Conservation (phyloP, 2,329 filamentous ascomycete genomes). For the Blumeriella jaapii region DNA sequence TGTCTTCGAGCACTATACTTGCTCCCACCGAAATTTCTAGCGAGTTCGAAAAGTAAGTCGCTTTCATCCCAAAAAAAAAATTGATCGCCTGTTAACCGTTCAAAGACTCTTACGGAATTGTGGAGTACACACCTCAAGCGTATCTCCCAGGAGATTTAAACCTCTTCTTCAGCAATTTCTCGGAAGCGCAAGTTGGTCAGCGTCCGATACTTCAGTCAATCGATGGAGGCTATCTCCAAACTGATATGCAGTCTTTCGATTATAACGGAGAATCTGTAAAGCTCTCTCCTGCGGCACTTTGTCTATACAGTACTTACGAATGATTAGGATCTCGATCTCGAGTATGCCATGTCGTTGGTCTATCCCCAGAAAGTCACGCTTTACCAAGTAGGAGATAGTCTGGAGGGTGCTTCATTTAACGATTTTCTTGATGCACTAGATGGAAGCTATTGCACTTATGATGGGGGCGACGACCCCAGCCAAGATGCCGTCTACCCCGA, state of each 20-base stretch:
- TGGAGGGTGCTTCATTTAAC: conserved; percentile 10
- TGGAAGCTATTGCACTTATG: conserved; percentile 19
- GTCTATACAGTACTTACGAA: background rate
- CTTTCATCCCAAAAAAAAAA: background rate
- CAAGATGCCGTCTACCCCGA: conserved; percentile 29
- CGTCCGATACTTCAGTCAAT: conserved; percentile 36
- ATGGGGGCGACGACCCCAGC: conserved; percentile 20
- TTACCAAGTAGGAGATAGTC: conserved; percentile 9
- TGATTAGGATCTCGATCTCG: conserved; percentile 35
- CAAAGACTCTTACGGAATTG: conserved; percentile 38
- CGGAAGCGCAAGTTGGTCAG: conserved; percentile 31
- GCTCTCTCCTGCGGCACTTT: background rate
- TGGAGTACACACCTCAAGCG: conserved; percentile 39
- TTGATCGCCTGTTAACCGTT: background rate
- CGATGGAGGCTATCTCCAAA: conserved; percentile 36
- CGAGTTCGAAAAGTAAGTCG: background rate
- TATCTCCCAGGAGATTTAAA: conserved; percentile 40
- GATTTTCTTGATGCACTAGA: conserved; percentile 10
- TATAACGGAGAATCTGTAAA: conserved; percentile 35
- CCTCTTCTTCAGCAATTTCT: conserved; percentile 35
- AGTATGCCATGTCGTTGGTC: conserved; percentile 42
- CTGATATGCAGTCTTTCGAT: conserved; percentile 27
- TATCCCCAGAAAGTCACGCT: conserved; percentile 38
- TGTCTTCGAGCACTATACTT: conserved; percentile 12
- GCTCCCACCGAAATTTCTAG: conserved; percentile 26